Evolutionary conservation across 1,284 basidiomycete species (phyloP).

Genomic region (Cutaneotrichosporon sp.): DNA sequence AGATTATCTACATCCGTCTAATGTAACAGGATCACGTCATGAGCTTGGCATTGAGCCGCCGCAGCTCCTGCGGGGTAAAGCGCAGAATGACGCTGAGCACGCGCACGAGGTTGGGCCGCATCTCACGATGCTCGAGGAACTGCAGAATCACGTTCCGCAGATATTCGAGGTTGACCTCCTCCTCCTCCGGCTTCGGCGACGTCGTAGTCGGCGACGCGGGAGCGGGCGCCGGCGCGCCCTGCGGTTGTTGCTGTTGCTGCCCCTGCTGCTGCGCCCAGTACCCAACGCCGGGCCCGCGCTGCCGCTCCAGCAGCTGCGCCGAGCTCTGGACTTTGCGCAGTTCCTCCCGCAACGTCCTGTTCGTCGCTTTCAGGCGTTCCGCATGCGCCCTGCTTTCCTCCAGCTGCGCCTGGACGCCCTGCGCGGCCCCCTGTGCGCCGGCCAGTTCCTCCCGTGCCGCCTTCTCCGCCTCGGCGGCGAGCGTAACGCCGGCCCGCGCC

Average conservation of each 20-base stretch:
- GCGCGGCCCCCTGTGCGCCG: constrained; percentile 34
- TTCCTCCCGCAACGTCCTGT: constrained; percentile 86
- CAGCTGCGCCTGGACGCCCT: constrained; percentile 43
- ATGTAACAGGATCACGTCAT: constrained; percentile 15
- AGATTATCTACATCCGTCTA: no score
- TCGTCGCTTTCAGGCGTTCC: constrained; percentile 45
- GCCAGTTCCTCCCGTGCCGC: constrained; percentile 48
- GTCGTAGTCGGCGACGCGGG: background rate
- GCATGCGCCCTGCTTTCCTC: constrained; percentile 42
- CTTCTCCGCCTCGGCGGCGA: constrained; percentile 48
- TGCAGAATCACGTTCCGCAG: constrained; percentile 88
- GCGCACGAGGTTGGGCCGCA: constrained; percentile 81
- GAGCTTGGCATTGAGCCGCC: constrained; percentile 68
- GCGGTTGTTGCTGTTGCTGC: background rate
- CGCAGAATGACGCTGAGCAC: constrained; percentile 84
- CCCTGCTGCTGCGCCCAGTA: constrained; percentile 61
- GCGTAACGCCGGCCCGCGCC: constrained; percentile 51
- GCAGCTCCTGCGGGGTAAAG: constrained; percentile 89
- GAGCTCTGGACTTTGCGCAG: constrained; percentile 87
- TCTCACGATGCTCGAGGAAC: constrained; percentile 84
- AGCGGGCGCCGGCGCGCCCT: background rate
- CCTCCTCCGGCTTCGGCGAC: constrained; percentile 46
- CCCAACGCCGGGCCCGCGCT: constrained; percentile 85
- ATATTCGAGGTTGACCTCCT: constrained; percentile 93
- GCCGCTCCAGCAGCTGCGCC: constrained; percentile 77